Percentiles rank a stretch among this genome's conserved stretches.
phyloP scores from a whole-genome alignment of 345 rosid genomes.

The Hibiscus trionum region DNA sequence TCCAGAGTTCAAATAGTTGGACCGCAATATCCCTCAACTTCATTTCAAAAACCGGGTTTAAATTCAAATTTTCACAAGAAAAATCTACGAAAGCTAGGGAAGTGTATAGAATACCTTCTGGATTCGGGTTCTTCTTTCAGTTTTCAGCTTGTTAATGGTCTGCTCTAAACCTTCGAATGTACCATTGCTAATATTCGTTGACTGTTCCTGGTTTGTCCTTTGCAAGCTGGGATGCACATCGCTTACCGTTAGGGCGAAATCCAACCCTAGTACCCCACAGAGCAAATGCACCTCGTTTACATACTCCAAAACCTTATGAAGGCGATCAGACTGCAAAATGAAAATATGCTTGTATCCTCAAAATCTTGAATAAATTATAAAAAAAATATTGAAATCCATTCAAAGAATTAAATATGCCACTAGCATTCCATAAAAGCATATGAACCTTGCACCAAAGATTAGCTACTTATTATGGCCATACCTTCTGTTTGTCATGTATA shows the following conservation, averaged over 20 bases:
- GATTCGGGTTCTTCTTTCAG: constrained; percentile 61
- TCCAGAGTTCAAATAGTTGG: constrained; percentile 72
- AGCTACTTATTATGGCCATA: neutral
- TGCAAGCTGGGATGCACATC: constrained; percentile 92
- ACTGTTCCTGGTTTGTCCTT: constrained; percentile 54
- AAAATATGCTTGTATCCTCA: neutral
- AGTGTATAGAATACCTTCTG: constrained; percentile 44
- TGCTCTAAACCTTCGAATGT: constrained; percentile 75
- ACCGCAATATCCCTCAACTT: constrained; percentile 66
- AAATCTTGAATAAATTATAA: neutral
- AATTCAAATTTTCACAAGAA: constrained; percentile 1
- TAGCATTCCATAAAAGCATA: neutral
- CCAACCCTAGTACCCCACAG: constrained; percentile 79
- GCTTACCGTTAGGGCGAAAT: constrained; percentile 69
- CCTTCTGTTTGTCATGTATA: neutral
- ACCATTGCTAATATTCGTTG: constrained; percentile 72
- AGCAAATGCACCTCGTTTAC: constrained; percentile 81
- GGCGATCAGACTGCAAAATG: constrained; percentile 77
- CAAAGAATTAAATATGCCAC: neutral
- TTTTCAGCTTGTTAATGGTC: constrained; percentile 57
- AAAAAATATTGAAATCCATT: neutral
- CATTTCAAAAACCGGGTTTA: constrained; percentile 17
- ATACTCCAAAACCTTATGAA: constrained; percentile 62
- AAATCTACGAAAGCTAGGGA: neutral
- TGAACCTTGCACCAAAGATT: neutral